Percentiles rank a stretch among this genome's conserved stretches.
These are phyloP conservation scores for Penicillium desertorum DNA, from an alignment of 495 filamentous ascomycete genomes.

Conservation along the genomic window DNA sequence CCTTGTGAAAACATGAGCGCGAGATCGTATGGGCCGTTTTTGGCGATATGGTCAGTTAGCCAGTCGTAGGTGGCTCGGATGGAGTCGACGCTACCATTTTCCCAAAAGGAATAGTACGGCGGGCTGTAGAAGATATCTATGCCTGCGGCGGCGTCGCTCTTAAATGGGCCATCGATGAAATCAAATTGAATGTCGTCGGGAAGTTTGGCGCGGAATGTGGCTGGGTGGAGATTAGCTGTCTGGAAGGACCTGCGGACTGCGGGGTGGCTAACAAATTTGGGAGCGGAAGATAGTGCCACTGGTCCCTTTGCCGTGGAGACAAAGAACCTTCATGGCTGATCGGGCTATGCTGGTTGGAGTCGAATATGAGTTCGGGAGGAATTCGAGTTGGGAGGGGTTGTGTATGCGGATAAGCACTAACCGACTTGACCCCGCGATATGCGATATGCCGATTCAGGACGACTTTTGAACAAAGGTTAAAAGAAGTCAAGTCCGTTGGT, in stretches of 20 bases:
- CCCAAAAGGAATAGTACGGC: constrained; percentile 52
- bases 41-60: constrained; percentile 48
- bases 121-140: constrained; percentile 53
- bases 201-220: constrained; percentile 43
- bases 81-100: constrained; percentile 30
- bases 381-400: neutral
- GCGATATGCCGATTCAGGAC: neutral
- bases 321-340: constrained; percentile 55
- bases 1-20: constrained; percentile 63
- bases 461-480: neutral
- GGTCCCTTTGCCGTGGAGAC: constrained; percentile 64
- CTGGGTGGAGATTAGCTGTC: constrained; percentile 33
- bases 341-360: neutral
- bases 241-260: neutral
- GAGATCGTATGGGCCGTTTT: constrained; percentile 59
- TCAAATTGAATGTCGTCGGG: constrained; percentile 49
- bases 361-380: neutral
- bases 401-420: neutral
- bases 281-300: constrained; percentile 57
- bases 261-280: constrained; percentile 50
- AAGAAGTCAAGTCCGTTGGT: neutral
- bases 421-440: constrained; percentile 4
- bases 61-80: constrained; percentile 44
- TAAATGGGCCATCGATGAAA: constrained; percentile 55
- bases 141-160: constrained; percentile 47